These are phyloP conservation scores for Umbelopsis sp. DNA, from an alignment of 192 early-diverging fungal species.

Conservation along the genomic window DNA sequence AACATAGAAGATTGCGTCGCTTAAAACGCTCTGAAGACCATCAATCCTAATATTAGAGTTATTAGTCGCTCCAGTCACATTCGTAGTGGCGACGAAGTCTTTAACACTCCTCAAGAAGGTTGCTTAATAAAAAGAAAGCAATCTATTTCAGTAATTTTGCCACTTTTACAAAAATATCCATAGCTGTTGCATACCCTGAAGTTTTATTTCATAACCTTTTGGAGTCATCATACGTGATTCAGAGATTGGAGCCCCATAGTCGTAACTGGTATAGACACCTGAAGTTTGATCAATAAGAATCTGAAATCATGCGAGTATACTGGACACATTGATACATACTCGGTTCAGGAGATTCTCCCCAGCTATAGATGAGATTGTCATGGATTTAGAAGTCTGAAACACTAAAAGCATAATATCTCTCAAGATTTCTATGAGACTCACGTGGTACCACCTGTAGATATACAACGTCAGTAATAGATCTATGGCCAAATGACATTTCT, in stretches of 20 bases:
- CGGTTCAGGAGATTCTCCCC: not conserved
- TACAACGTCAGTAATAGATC: not conserved
- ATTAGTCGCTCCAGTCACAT: not conserved
- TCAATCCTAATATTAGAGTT: slow-evolving; percentile 1
- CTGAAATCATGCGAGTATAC: not conserved
- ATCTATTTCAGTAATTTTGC: not conserved
- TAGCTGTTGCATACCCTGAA: not conserved
- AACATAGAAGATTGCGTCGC: slow-evolving; percentile 14
- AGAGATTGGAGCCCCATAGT: slow-evolving; percentile 14
- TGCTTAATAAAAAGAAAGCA: not conserved
- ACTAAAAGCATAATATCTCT: not conserved
- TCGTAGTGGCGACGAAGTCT: not conserved
- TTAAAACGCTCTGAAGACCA: not conserved
- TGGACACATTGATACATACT: not conserved
- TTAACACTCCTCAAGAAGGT: not conserved
- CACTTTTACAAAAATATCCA: not conserved
- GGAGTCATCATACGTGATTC: slow-evolving; percentile 11
- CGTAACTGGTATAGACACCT: slow-evolving; percentile 22
- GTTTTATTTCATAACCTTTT: slow-evolving; percentile 20
- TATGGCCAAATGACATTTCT: not conserved
- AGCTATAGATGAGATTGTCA: not conserved
- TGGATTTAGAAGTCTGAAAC: not conserved
- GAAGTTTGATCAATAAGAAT: not conserved
- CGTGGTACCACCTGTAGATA: not conserved
- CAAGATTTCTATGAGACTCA: not conserved